Evolutionary conservation across 805 yeast species (phyloP).

Genomic region (Yamadazyma akitaensis): DNA sequence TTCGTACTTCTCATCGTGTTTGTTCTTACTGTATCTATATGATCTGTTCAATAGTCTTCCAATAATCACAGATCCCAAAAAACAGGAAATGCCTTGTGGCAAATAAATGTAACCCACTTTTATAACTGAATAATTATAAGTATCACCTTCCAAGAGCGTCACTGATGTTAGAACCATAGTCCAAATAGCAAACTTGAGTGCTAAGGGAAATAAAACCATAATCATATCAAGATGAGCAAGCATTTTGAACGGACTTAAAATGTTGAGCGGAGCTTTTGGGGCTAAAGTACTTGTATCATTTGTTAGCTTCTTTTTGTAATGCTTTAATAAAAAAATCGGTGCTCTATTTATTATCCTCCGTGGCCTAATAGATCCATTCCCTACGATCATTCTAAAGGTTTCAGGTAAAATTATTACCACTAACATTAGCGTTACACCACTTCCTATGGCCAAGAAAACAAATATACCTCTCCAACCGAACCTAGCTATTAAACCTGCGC

Average conservation of each 20-base stretch:
- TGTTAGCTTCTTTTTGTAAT: slow-evolving; percentile 25
- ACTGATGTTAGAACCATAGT: slow-evolving; percentile 64
- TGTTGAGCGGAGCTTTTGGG: slow-evolving; percentile 17
- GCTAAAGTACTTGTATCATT: slow-evolving; percentile 24
- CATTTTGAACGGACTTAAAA: slow-evolving; percentile 41
- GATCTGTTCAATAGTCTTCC: slow-evolving; percentile 57
- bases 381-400: slow-evolving; percentile 68
- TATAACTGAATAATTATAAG: slow-evolving; percentile 50
- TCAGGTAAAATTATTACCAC: slow-evolving; percentile 55
- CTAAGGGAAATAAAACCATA: slow-evolving; percentile 52
- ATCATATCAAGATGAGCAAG: slow-evolving; percentile 43
- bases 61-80: slow-evolving; percentile 54
- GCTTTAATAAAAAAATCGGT: slow-evolving; percentile 38
- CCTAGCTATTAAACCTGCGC: slow-evolving; percentile 40
- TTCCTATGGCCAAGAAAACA: slow-evolving; percentile 68
- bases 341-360: slow-evolving; percentile 37
- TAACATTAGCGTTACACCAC: slow-evolving; percentile 40
- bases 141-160: slow-evolving; percentile 43
- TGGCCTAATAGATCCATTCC: slow-evolving; percentile 69
- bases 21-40: slow-evolving; percentile 34
- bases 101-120: slow-evolving; percentile 70
- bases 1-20: slow-evolving; percentile 24
- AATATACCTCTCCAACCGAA: slow-evolving; percentile 71
- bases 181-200: slow-evolving; percentile 68
- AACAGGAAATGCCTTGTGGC: slow-evolving; percentile 68